phyloP scores from a whole-genome alignment of 2,329 filamentous ascomycete species.

The Fusarium sp. region DNA sequence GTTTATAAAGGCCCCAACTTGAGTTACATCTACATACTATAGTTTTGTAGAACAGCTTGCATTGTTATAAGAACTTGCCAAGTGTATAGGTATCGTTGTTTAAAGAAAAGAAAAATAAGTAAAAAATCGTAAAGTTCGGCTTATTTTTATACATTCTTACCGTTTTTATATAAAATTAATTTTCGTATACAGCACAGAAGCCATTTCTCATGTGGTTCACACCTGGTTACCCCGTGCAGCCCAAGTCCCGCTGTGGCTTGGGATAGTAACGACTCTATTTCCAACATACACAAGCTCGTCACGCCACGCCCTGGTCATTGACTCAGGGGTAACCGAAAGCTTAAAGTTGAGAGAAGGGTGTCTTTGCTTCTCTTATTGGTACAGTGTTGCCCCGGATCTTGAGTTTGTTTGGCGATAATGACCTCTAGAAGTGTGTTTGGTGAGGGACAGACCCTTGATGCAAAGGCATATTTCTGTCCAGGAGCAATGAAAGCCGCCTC shows the following conservation, averaged over 20 bases:
- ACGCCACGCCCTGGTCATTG: slow-evolving; percentile 9
- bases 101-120: too few species aligned
- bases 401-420: not conserved
- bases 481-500: not conserved
- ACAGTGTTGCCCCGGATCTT: not conserved
- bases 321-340: slow-evolving; percentile 1
- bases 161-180: too few species aligned
- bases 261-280: not conserved
- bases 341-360: not conserved
- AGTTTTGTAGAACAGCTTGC: too few species aligned
- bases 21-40: too few species aligned
- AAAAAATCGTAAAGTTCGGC: too few species aligned
- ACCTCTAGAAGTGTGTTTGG: not conserved
- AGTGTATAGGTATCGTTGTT: too few species aligned
- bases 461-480: not conserved
- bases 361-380: not conserved
- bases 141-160: too few species aligned
- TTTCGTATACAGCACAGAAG: too few species aligned
- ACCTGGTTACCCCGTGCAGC: not conserved
- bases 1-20: too few species aligned
- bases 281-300: not conserved
- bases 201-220: too few species aligned
- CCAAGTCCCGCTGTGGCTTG: slow-evolving; percentile 12
- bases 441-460: not conserved
- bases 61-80: too few species aligned